These are phyloP conservation scores for Pleurotus djamor DNA, from an alignment of 768 basidiomycete genomes.

Conservation along the genomic window DNA sequence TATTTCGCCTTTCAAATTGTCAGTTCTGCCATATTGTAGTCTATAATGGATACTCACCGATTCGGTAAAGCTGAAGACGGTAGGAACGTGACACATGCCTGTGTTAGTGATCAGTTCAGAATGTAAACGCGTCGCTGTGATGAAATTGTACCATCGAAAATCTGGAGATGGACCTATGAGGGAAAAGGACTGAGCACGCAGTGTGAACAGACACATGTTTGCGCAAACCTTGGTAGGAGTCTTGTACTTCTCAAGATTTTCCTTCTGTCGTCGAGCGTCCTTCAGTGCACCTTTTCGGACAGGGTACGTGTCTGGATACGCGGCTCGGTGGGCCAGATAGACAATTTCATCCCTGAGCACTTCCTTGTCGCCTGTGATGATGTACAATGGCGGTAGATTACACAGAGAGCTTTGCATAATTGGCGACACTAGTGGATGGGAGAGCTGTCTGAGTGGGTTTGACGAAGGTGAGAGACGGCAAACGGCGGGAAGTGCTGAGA, in stretches of 20 bases:
- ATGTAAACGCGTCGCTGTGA: background rate
- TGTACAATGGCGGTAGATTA: conserved; percentile 73
- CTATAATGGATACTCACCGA: conserved; percentile 34
- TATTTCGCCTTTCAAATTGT: conserved; percentile 43
- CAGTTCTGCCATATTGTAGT: background rate
- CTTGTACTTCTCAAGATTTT: conserved; percentile 48
- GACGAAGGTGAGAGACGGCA: background rate
- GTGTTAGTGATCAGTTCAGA: background rate
- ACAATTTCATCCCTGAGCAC: conserved; percentile 77
- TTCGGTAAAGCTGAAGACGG: conserved; percentile 66
- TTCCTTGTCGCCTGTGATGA: conserved; percentile 73
- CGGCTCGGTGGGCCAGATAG: conserved; percentile 78
- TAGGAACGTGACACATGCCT: conserved; percentile 77
- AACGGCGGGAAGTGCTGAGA: background rate
- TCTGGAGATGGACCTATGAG: conserved; percentile 67
- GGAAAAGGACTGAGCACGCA: background rate
- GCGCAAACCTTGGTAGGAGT: conserved; percentile 45
- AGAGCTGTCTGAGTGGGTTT: conserved; percentile 42
- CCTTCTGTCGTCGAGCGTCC: conserved; percentile 42
- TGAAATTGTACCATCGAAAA: conserved; percentile 60
- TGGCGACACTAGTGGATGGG: conserved; percentile 74
- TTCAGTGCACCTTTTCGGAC: conserved; percentile 50
- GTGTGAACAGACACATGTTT: background rate
- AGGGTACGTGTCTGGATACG: conserved; percentile 66
- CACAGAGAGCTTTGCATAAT: conserved; percentile 70